Base-by-base conservation (phyloP, 306 rosid species). In the Benincasa hispida region DNA sequence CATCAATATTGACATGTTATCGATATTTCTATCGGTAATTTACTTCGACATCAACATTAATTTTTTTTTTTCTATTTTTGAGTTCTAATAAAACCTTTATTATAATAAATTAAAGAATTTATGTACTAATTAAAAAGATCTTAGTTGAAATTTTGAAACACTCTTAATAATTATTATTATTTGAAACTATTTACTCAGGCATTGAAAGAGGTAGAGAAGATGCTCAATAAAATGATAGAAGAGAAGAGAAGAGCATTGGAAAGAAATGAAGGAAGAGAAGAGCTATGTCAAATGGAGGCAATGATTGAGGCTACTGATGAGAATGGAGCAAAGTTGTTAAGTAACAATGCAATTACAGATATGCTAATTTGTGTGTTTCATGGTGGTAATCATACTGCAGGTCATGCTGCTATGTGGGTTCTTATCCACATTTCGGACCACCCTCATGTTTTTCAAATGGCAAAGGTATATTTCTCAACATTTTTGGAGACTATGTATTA, bases 281-380 rank as follows among this genome's bases (percentile, higher is more conserved):
- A 32, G 82, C 74, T 74, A 11, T 78, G 67, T 48, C 28, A 61
- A 81, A 78, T 77, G 42, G 79, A 74, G 47, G 25, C 78, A 14
- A 58, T 78, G 2, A 13, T 79, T 50, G 76, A 45, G 8, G 82
- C 37, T 10, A 25, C 56, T 35, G 85, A 78, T 68, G 80, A 56
- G 51, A 60, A 82, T 65, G 80, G 85, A 8, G 5, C 19, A 48
- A 47, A 53, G 19, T 37, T 60, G 9, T 45, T 82, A 21, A 76
- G 60, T 35, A 76, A 78, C 22, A 76, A 66, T 13, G 45, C 37
- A n/a, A 78, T 78, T 3, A 37, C 34, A 8, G 77, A 78, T 56
- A 6, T 82, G 50, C 3, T 82, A 17, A 21, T 82, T 8, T 21
- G 41, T 14, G 58, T 42, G 61, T 42, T 82, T 24, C 19, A 58